Conservation (phyloP, 768 basidiomycete genomes). For the Lactarius tabidus region DNA sequence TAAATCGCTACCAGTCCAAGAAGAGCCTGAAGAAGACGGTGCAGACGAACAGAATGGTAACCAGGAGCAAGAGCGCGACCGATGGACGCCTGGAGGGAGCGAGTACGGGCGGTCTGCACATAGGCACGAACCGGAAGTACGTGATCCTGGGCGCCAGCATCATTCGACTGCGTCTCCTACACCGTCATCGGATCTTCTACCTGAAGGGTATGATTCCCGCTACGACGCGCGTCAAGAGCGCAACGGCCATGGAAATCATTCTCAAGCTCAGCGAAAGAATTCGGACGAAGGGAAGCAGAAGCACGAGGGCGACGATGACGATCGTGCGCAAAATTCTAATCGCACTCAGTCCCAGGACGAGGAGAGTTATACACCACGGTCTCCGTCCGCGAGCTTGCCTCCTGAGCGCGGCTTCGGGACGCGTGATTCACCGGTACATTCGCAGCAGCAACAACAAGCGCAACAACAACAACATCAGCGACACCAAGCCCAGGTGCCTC, state of each 20-base stretch:
- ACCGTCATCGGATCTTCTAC: slow-evolving; percentile 26
- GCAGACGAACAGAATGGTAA: slow-evolving; percentile 6
- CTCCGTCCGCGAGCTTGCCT: slow-evolving; percentile 21
- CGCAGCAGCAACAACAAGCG: slow-evolving; percentile 7
- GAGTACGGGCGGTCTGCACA: slow-evolving; percentile 19
- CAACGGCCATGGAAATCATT: slow-evolving; percentile 6
- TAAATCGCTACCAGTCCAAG: slow-evolving; percentile 26
- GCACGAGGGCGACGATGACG: slow-evolving; percentile 11
- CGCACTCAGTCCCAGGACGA: slow-evolving; percentile 23
- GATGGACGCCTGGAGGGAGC: slow-evolving; percentile 17
- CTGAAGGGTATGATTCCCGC: slow-evolving; percentile 20
- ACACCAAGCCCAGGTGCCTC: not conserved
- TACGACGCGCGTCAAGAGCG: slow-evolving; percentile 23
- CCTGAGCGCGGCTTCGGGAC: slow-evolving; percentile 7
- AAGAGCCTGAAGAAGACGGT: slow-evolving; percentile 25
- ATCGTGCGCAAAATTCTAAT: slow-evolving; percentile 17
- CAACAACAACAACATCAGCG: slow-evolving; percentile 9
- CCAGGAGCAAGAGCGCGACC: slow-evolving; percentile 19
- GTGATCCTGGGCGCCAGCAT: slow-evolving; percentile 16
- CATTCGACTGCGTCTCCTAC: slow-evolving; percentile 20
- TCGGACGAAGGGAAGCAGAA: slow-evolving; percentile 7
- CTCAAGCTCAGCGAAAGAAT: slow-evolving; percentile 3
- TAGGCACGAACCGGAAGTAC: slow-evolving; percentile 21
- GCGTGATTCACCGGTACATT: slow-evolving; percentile 9
- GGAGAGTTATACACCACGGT: slow-evolving; percentile 27